A percentile compares a stretch with the other conserved stretches of the same genome.
Conservation (phyloP, 2,329 filamentous ascomycete species). For the Cytospora paraplurivora region DNA sequence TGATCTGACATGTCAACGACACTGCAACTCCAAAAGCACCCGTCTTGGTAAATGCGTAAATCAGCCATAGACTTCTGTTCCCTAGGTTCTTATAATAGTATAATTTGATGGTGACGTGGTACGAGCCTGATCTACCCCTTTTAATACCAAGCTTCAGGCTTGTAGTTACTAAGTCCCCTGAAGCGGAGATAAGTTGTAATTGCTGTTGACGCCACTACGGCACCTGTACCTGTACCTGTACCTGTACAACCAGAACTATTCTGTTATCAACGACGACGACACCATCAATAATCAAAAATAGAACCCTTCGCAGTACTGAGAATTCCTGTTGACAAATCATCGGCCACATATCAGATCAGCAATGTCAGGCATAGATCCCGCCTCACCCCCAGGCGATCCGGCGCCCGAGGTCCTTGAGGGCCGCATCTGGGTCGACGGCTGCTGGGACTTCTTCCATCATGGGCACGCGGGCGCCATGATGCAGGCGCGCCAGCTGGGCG, state of each 20-base stretch:
- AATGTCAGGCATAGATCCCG: slow-evolving; percentile 33
- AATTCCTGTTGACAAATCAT: background rate
- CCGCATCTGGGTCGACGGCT: slow-evolving; percentile 96
- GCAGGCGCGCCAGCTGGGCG: slow-evolving; percentile 88
- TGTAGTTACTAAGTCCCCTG: background rate
- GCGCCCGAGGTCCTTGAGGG: slow-evolving; percentile 62
- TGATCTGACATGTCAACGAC: background rate
- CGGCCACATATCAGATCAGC: background rate
- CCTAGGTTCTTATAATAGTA: background rate
- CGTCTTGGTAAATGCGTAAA: background rate
- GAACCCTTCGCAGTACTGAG: too few relatives aligned
- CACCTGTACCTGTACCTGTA: background rate
- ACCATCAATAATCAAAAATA: background rate
- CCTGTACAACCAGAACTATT: background rate
- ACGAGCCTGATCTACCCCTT: background rate
- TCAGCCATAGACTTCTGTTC: background rate
- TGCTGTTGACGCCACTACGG: background rate
- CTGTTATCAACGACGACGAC: background rate
- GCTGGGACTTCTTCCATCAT: slow-evolving; percentile 89
- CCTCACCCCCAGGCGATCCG: slow-evolving; percentile 47
- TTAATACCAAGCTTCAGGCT: background rate
- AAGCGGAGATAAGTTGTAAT: background rate
- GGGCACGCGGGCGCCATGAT: slow-evolving; percentile 96
- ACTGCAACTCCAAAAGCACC: background rate
- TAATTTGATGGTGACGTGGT: background rate